Base-by-base conservation (phyloP, 1,284 basidiomycete genomes). In the Cutaneotrichosporon dermatis region DNA sequence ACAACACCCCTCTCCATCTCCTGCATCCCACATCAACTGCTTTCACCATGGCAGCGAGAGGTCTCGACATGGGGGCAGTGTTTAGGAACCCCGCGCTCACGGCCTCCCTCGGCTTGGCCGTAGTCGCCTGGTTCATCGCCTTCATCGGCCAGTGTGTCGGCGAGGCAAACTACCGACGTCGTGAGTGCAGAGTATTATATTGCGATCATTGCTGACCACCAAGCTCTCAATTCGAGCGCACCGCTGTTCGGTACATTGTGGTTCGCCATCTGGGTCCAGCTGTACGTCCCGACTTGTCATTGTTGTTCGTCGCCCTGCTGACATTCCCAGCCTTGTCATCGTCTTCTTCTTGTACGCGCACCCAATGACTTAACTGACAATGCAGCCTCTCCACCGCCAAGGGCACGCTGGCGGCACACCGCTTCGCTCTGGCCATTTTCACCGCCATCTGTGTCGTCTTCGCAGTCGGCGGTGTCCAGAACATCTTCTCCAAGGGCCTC, bases 101-200 rank as follows among this genome's bases (percentile, higher is more conserved):
- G 42, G 86, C 89, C 73, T 95, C 93, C 2, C 86, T 88, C 63
- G 83, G 92, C 60, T 83, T 97, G 52, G 83, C 89, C 45, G 76
- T 89, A 61, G 88, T 92, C 62, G 91, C 87, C 62, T 98, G 94
- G 93, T 86, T 95, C 72, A 85, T 91, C 51, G 92, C 94, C 1
- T 96, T 97, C 70, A 84, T 85, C 12, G 53, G 49, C 45, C 52
- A 58, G 25, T 55, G 54, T 40, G 54, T 55, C 16, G 54, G 45
- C 13, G 54, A 55, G 39, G 54, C 45, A 33, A 10, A 39, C 6
- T 41, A 39, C 8, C 33, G 25, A 25, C 25, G 25, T 25, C 25
- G 25, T 25, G 25, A 25, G 25, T 25, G 25, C 25, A 25, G 25
- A 25, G 25, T 25, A 25, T 25, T 25, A 25, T 25, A 6, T 11